Percentiles rank a stretch among this genome's conserved stretches.
These are phyloP conservation scores for Synura sp. DNA, from an alignment of 352 stramenopile species.

Conservation along the genomic window DNA sequence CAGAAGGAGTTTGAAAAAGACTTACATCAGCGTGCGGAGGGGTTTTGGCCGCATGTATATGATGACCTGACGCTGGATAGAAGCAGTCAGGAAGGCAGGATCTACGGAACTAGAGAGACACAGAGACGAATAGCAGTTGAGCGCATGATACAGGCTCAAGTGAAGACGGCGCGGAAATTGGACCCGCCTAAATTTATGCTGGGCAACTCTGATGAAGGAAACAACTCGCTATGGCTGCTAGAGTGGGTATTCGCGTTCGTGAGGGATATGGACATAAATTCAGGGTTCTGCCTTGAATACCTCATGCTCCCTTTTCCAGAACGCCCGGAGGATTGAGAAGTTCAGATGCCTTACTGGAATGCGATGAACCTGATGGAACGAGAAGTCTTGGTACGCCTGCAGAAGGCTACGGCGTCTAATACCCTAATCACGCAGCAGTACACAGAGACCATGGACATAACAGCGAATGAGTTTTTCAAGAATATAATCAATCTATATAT, in stretches of 20 bases:
- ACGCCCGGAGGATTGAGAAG: slow-evolving; percentile 7
- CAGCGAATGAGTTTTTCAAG: slow-evolving; percentile 9
- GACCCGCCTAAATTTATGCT: neutral
- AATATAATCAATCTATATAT: slow-evolving; percentile 33
- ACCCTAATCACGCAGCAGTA: slow-evolving; percentile 21
- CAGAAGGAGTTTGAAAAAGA: slow-evolving; percentile 5
- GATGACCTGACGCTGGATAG: slow-evolving; percentile 29
- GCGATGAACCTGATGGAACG: slow-evolving; percentile 24
- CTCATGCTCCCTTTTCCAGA: slow-evolving; percentile 22
- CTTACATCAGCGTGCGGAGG: slow-evolving; percentile 5
- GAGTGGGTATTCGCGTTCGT: slow-evolving; percentile 30
- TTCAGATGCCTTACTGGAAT: slow-evolving; percentile 22
- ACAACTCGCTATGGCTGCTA: slow-evolving; percentile 16
- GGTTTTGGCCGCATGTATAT: slow-evolving; percentile 33
- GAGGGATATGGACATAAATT: slow-evolving; percentile 27
- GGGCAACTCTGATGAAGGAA: slow-evolving; percentile 16
- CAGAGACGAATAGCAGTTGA: slow-evolving; percentile 7
- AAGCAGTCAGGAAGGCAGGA: no score
- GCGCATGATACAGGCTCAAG: slow-evolving; percentile 21
- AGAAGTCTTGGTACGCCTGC: slow-evolving; percentile 26
- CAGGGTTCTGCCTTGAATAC: slow-evolving; percentile 12
- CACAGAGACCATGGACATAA: slow-evolving; percentile 30
- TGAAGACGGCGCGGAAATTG: slow-evolving; percentile 16
- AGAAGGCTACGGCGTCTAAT: slow-evolving; percentile 30
- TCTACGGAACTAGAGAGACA: neutral